A percentile compares a stretch with the other conserved stretches of the same genome.
Evolutionary conservation across 2,329 filamentous ascomycete genomes (phyloP).

Genomic region (Passalora sequoiae): DNA sequence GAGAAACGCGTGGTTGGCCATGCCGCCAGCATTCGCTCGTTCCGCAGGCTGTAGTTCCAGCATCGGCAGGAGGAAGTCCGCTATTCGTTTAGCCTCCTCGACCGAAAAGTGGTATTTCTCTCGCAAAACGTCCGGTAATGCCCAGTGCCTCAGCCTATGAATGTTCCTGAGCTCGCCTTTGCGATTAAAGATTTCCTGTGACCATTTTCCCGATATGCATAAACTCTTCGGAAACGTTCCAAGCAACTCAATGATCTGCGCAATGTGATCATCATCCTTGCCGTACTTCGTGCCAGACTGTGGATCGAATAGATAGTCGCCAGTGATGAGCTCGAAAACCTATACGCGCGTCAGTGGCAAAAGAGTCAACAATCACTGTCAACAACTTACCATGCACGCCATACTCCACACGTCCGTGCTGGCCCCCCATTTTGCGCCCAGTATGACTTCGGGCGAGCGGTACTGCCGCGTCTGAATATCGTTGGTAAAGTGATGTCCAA

Average conservation of each 20-base stretch:
- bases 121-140: conserved; percentile 80
- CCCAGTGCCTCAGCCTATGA: conserved; percentile 92
- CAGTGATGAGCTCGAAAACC: conserved; percentile 96
- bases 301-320: conserved; percentile 96
- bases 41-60: conserved; percentile 82
- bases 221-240: conserved; percentile 89
- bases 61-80: conserved; percentile 84
- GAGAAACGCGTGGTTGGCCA: conserved; percentile 80
- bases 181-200: conserved; percentile 96
- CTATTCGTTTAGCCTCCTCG: conserved; percentile 71
- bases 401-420: conserved; percentile 99
- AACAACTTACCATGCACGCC: conserved; percentile 80
- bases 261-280: conserved; percentile 98
- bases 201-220: conserved; percentile 92
- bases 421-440: conserved; percentile 97
- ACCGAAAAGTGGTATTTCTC: conserved; percentile 96
- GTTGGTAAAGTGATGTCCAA: conserved; percentile 97
- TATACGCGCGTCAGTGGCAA: conserved; percentile 38
- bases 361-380: background rate
- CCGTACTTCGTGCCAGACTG: conserved; percentile 98
- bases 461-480: conserved; percentile 98
- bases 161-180: conserved; percentile 97
- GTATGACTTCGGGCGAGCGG: conserved; percentile 90
- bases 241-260: conserved; percentile 95
- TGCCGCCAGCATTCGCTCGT: conserved; percentile 90